Percentiles rank a stretch among this genome's conserved stretches.
These are phyloP conservation scores for Pythium vanterpoolii DNA, from an alignment of 352 stramenopile genomes.

Conservation along the genomic window DNA sequence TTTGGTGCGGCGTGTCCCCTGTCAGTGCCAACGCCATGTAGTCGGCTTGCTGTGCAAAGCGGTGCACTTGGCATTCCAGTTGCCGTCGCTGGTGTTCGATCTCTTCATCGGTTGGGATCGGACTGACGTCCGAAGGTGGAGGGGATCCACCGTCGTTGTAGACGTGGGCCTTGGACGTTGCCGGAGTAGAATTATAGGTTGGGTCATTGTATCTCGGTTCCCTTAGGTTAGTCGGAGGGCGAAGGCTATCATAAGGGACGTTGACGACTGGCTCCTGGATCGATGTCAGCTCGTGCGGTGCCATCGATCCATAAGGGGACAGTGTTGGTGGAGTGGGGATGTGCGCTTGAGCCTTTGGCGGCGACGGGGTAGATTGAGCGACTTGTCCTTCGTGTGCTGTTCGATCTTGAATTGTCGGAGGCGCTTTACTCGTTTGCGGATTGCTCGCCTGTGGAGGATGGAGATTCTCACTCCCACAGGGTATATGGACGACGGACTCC, in stretches of 20 bases:
- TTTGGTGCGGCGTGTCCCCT: slow-evolving; percentile 64
- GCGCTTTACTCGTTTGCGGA: not conserved
- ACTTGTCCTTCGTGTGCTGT: not conserved
- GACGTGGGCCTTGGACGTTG: not conserved
- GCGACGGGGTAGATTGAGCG: not conserved
- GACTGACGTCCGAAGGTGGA: not conserved
- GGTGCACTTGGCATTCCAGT: slow-evolving; percentile 39
- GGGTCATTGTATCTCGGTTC: no score
- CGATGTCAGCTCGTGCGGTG: not conserved
- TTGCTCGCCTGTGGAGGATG: not conserved
- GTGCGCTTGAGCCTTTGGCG: not conserved
- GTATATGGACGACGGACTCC: not conserved
- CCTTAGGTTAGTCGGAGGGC: no score
- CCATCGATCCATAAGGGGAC: no score
- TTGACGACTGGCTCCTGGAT: not conserved
- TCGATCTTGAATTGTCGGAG: not conserved
- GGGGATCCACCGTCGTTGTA: not conserved
- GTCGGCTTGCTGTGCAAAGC: slow-evolving; percentile 45
- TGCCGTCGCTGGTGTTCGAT: slow-evolving; percentile 29
- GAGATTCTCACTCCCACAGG: not conserved
- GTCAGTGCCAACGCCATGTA: slow-evolving; percentile 62
- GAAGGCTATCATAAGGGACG: no score
- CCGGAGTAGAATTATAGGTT: not conserved
- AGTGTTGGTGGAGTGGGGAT: not conserved
- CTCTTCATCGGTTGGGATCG: slow-evolving; percentile 25